Evolutionary conservation across 2,329 filamentous ascomycete genomes (phyloP), one percentile per base, ranked within the genome.

Genomic region (Stachybotrys chartarum): DNA sequence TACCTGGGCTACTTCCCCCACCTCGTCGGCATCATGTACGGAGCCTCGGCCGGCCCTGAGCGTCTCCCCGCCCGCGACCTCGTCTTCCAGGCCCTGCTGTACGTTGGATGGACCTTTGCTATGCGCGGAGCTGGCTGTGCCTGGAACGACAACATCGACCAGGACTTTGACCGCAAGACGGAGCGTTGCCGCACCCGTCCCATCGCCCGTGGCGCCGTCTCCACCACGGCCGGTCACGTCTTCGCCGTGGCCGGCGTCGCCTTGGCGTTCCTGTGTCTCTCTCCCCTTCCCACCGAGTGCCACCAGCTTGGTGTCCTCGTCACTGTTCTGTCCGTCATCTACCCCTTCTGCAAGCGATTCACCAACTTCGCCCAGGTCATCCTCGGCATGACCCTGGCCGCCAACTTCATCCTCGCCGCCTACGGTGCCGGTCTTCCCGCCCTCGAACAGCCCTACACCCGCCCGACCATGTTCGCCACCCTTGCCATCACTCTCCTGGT

Each of bases 61-160:
- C 70, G 57, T 71, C 68, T 51, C 70, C 69, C 56, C 5, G 47
- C 51, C 2, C 49, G 6, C n/a, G 14, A 51, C 3, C 31, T 57
- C 16, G 30, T 61, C 46, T 17, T 45, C 66, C 64, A 46, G 72
- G 64, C 24, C 67, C 71, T 30, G 75, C 72, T 75, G 71, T 60
- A 69, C 66, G 52, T 62, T 14, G 70, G 72, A 46, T 61, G 55
- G 57, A 75, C 74, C 16, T 63, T 81, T 58, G 70, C 82, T 53
- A 73, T 81, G 68, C 73, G 79, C 53, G 74, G 77, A 30, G 74
- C 74, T 18, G 71, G 76, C 5, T 83, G 80, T 62, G 73, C 78
- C 0, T 82, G 81, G 68, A 83, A 84, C 62, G 80, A 83, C 60
- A 72, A 76, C 39, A 74, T 78, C 65, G 81, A 84, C 60, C 73